Percentiles rank a stretch among this genome's conserved stretches.
These are phyloP conservation scores for Onygenales sp. DNA, from an alignment of 2,329 filamentous ascomycete genomes.

Conservation along the genomic window DNA sequence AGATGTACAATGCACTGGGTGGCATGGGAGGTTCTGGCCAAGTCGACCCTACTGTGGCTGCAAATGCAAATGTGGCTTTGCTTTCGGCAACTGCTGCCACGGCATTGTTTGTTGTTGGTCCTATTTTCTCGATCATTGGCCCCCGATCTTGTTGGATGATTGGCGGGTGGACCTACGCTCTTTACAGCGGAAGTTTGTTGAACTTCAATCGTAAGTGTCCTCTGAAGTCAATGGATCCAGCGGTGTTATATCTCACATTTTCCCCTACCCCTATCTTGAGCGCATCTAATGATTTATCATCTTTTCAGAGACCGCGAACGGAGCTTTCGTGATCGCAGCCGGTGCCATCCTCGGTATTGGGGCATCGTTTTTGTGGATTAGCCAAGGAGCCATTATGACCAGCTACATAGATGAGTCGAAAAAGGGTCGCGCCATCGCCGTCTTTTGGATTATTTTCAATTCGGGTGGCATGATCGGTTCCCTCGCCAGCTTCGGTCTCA, in stretches of 20 bases:
- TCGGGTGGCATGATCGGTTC: conserved; percentile 37
- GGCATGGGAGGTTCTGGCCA: conserved; percentile 40
- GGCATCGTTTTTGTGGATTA: conserved; percentile 38
- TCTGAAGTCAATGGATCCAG: neutral
- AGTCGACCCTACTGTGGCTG: conserved; percentile 36
- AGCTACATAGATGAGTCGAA: conserved; percentile 36
- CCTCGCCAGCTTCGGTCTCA: conserved; percentile 36
- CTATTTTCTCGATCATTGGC: conserved; percentile 35
- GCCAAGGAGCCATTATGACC: conserved; percentile 42
- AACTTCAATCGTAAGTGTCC: conserved; percentile 29
- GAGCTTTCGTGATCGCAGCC: conserved; percentile 35
- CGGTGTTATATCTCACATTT: too few species aligned
- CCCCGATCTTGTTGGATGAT: conserved; percentile 35
- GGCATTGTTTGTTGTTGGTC: conserved; percentile 36
- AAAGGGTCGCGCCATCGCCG: conserved; percentile 35
- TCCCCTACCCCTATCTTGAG: too few species aligned
- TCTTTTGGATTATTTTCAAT: conserved; percentile 41
- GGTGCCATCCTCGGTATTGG: conserved; percentile 39
- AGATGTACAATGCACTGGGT: conserved; percentile 42
- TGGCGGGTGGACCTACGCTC: conserved; percentile 38
- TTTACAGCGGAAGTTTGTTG: conserved; percentile 38
- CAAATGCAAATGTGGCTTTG: conserved; percentile 38
- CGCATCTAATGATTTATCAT: neutral
- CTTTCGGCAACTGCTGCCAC: conserved; percentile 35
- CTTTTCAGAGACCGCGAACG: conserved; percentile 24